These are phyloP conservation scores for Litchi chinensis DNA, from an alignment of 345 rosid species.

Conservation along the genomic window DNA sequence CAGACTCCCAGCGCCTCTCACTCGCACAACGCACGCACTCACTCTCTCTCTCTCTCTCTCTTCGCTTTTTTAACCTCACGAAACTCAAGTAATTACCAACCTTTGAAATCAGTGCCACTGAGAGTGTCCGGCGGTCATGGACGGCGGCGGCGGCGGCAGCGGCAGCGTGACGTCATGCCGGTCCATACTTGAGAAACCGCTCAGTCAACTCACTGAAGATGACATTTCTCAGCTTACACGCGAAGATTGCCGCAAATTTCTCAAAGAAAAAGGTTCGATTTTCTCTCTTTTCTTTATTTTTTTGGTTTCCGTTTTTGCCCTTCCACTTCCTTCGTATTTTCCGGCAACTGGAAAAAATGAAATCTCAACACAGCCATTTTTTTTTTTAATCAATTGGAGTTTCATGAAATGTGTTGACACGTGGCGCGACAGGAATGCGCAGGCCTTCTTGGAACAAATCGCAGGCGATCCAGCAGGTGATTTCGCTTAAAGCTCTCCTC, in stretches of 20 bases:
- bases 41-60: conserved; percentile 21
- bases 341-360: conserved; percentile 20
- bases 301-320: conserved; percentile 30
- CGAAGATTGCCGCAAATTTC: conserved; percentile 91
- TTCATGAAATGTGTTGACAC: conserved; percentile 33
- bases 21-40: conserved; percentile 3
- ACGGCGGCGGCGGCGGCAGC: conserved; percentile 43
- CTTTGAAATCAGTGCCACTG: conserved; percentile 35
- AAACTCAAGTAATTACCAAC: conserved; percentile 28
- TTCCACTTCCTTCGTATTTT: conserved; percentile 32
- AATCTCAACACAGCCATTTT: background rate
- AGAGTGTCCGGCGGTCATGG: conserved; percentile 28
- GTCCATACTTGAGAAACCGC: conserved; percentile 78
- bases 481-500: conserved; percentile 80
- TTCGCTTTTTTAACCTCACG: conserved; percentile 19
- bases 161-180: conserved; percentile 55
- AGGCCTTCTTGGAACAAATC: conserved; percentile 98
- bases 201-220: conserved; percentile 78
- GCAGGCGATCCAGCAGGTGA: conserved; percentile 96
- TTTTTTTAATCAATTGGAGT: background rate
- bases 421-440: conserved; percentile 85
- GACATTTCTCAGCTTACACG: conserved; percentile 99
- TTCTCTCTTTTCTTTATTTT: background rate
- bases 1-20: background rate
- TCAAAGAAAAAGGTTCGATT: conserved; percentile 73